Base-by-base conservation (phyloP, 148 eudicot genomes). In the Chenopodium album region DNA sequence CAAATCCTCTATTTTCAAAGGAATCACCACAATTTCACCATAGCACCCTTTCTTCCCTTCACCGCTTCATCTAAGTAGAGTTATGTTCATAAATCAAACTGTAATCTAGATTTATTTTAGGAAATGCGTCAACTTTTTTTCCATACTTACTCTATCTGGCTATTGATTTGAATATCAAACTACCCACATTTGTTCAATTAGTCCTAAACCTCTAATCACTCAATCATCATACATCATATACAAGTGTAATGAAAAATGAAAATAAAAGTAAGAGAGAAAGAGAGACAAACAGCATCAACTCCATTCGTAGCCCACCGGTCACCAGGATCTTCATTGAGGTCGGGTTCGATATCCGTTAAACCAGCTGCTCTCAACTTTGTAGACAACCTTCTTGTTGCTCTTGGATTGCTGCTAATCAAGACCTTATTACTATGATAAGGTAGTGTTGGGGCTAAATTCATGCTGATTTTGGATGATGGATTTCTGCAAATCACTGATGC, bases 301-400 rank as follows among this genome's bases (percentile, higher is more conserved):
- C 97, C 90, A 70, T 82, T 84, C 19, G 94, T 94, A 17, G 82
- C 92, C 97, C 97, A 90, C 44, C 91, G 89, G 77, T 94, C 98
- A 29, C 31, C 86, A 1, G 94, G 94, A 64, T 94, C 98, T 82
- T 94, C 98, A 78, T 92, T 93, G 60, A 94, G 83, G 31, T 94
- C 98, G 6, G 94, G 92, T 78, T 94, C 98, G 29, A 94, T 89
- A 50, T 93, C 91, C 7, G 98, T 79, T 52, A 94, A 64, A 62
- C 95, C 95, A 34, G 92, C 54, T 56, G 62, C 94, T 41, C 52
- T 37, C 56, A 84, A 48, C 41, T 64, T 84, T 9, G 83, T 70
- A 4, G 54, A 75, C 5, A 75, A 41, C 41, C 76, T 76, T 60
- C 41, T 47, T 44, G 74, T 22, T 37, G 41, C 12, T 79, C 52